Evolutionary conservation across 768 basidiomycete species (phyloP).

Genomic region (Lactarius evosmus): DNA sequence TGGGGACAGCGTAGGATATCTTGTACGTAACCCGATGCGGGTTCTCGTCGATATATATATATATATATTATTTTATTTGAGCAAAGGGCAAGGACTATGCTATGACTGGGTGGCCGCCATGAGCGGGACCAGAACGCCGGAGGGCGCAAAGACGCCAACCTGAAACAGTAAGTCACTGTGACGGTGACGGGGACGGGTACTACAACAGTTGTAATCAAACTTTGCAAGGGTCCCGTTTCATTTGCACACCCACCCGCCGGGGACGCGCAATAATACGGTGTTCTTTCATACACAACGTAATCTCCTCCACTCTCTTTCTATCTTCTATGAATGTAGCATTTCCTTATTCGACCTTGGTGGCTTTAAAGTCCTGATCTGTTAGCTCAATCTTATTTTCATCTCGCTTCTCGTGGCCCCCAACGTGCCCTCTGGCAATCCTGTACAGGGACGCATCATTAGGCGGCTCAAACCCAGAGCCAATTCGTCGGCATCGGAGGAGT

Average conservation of each 20-base stretch:
- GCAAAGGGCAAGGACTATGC: not conserved
- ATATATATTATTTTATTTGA: not conserved
- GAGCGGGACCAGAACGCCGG: not conserved
- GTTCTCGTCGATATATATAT: not conserved
- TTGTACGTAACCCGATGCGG: constrained; percentile 1
- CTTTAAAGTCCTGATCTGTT: not conserved
- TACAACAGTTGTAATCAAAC: constrained; percentile 12
- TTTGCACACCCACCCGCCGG: constrained; percentile 1
- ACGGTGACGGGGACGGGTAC: not conserved
- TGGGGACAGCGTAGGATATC: not conserved
- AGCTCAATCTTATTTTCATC: not conserved
- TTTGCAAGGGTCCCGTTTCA: constrained; percentile 3
- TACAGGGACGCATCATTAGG: constrained; percentile 3
- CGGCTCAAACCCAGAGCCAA: constrained; percentile 5
- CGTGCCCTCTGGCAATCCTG: not conserved
- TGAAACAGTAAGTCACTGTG: constrained; percentile 16
- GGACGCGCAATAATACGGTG: not conserved
- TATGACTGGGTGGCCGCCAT: not conserved
- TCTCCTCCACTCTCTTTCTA: not conserved
- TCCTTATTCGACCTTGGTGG: constrained; percentile 8
- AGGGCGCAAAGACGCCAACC: constrained; percentile 20
- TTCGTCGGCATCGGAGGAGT: constrained; percentile 10
- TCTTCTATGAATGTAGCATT: not conserved
- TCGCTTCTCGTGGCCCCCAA: not conserved
- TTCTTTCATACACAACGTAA: constrained; percentile 12